Conservation (phyloP, 1,284 basidiomycete genomes). For the Blastosporella zonata region DNA sequence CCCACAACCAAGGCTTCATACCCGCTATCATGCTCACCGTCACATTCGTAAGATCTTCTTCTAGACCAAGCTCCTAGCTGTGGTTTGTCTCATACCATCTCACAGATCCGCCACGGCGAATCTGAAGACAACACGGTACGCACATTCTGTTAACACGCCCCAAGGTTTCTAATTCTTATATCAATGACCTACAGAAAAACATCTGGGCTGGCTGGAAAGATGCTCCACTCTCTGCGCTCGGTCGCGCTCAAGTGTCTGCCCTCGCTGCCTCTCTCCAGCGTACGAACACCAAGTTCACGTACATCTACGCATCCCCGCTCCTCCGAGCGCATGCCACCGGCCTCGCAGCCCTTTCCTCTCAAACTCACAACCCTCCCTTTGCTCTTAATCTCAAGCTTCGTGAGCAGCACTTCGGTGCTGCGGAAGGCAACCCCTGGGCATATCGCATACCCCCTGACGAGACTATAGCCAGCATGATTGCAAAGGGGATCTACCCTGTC, state of each 20-base stretch:
- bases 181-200: conserved; percentile 31
- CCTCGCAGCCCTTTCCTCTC: conserved; percentile 50
- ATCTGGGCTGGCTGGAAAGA: conserved; percentile 83
- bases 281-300: conserved; percentile 48
- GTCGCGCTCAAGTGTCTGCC: conserved; percentile 76
- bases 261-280: conserved; percentile 51
- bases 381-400: conserved; percentile 48
- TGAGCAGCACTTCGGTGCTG: conserved; percentile 67
- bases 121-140: conserved; percentile 60
- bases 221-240: conserved; percentile 72
- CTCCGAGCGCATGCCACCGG: conserved; percentile 71
- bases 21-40: conserved; percentile 23
- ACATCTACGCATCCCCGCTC: conserved; percentile 75
- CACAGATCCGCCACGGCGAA: conserved; percentile 52
- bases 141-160: neutral
- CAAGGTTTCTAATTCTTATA: neutral
- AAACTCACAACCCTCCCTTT: conserved; percentile 50
- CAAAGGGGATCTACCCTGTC: conserved; percentile 48
- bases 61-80: neutral
- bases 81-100: neutral
- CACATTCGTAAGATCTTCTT: conserved; percentile 27
- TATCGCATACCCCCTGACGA: conserved; percentile 28
- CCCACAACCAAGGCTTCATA: neutral
- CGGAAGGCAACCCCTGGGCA: conserved; percentile 60
- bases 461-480: conserved; percentile 42